Base-by-base conservation (phyloP, 2,329 filamentous ascomycete species). In the Cordyceps cateniannulata region DNA sequence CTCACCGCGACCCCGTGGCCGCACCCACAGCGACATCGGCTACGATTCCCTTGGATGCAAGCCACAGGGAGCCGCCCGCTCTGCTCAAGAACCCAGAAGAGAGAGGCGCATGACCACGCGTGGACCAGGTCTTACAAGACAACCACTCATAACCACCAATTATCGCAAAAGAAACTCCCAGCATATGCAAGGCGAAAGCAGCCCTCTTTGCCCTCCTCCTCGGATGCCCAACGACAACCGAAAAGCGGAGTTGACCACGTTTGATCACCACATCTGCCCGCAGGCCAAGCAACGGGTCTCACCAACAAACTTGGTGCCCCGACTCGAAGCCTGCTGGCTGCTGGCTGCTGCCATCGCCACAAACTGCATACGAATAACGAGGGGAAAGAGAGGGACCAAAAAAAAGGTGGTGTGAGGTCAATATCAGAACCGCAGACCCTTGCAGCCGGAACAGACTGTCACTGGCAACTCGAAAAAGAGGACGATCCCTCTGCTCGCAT, bases 21-120 rank as follows among this genome's bases (percentile, higher is more conserved):
- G n/a, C n/a, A n/a, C n/a, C n/a, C n/a, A 12, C 10, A 58, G 55
- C 55, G 55, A 49, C 32, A 58, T 58, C 55, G 55, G 55, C 55
- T 50, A 16, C 29, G 3, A 12, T 25, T 42, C 42, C 25, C 53
- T 22, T 49, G 48, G 27, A 1, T 40, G 44, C 45, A 58, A 49
- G 54, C 55, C 45, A 58, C 55, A 14, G n/a, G 45, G 40, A 10
- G 20, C 32, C 24, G 45, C 49, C 55, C 45, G 40, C 32, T 42
- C 18, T 42, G 18, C 12, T 42, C 4, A 8, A 35, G 29, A n/a
- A n/a, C n/a, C 9, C 9, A 57, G 40, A 47, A 27, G 40, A 27
- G 40, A 40, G 47, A 47, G 52, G 38, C 56, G 48, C 56, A 59
- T 59, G 56, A 59, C 56, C 56, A 51, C 56, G 40, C 25, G 35